phyloP scores from a whole-genome alignment of 331 rosid genomes.

The Rosa hybrid region DNA sequence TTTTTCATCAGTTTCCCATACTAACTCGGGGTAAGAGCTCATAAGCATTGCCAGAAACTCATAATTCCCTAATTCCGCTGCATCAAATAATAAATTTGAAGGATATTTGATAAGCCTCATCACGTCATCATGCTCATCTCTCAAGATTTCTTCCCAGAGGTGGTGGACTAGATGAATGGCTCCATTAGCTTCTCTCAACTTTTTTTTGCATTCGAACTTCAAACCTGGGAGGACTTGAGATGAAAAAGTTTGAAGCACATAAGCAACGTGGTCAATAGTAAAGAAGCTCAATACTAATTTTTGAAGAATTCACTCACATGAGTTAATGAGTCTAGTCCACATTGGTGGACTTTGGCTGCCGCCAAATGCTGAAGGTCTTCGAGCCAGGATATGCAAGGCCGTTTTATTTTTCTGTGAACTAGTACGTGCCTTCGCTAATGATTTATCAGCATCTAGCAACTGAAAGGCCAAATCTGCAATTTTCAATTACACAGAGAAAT shows the following conservation, averaged over 20 bases:
- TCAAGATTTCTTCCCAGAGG: conserved; percentile 4
- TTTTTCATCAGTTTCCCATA: too few relatives aligned
- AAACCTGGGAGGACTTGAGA: background rate
- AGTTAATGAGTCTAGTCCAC: background rate
- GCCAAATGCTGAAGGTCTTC: conserved; percentile 1
- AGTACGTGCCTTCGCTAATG: background rate
- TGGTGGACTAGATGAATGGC: background rate
- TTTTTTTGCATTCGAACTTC: background rate
- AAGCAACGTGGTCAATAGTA: background rate
- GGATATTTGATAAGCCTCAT: background rate
- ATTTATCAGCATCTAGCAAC: background rate
- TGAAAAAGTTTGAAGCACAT: background rate
- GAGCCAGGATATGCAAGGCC: conserved; percentile 23
- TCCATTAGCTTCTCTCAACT: background rate
- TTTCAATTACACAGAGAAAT: background rate
- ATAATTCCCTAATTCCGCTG: too few relatives aligned
- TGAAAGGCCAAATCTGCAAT: conserved; percentile 10
- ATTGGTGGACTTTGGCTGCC: background rate
- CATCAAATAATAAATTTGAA: too few relatives aligned
- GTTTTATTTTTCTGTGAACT: background rate
- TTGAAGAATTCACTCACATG: conserved; percentile 4
- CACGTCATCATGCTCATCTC: background rate
- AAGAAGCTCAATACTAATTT: too few relatives aligned
- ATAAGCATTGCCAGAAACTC: too few relatives aligned
- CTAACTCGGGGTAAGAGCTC: too few relatives aligned